phyloP scores from a whole-genome alignment of 1,284 basidiomycete species.

The Inonotus obliquus region DNA sequence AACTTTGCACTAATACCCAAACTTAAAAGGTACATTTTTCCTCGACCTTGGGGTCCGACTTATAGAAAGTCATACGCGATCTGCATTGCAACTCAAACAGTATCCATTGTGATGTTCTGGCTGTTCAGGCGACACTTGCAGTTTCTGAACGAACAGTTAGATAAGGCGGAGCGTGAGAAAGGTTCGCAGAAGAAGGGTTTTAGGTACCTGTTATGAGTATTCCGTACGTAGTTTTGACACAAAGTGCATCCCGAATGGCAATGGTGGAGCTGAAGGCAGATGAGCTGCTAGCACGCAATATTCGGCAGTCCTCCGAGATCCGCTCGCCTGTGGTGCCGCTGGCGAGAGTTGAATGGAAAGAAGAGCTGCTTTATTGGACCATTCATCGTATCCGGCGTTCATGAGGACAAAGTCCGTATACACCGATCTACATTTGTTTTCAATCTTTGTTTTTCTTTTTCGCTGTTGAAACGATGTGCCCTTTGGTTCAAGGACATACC shows the following conservation, averaged over 20 bases:
- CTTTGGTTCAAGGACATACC: too few species aligned
- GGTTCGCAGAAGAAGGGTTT: constrained; percentile 27
- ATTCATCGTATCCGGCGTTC: too few species aligned
- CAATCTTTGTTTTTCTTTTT: too few species aligned
- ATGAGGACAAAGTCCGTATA: too few species aligned
- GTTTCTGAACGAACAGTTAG: constrained; percentile 31
- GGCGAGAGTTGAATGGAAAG: too few species aligned
- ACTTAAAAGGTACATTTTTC: constrained; percentile 34
- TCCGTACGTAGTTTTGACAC: neutral
- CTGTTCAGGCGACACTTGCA: constrained; percentile 40
- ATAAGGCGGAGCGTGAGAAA: constrained; percentile 28
- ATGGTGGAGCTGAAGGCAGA: neutral
- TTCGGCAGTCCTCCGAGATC: neutral
- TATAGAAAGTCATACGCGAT: constrained; percentile 36
- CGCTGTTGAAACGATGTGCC: too few species aligned
- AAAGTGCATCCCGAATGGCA: neutral
- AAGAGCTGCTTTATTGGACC: too few species aligned
- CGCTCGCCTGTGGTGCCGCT: too few species aligned
- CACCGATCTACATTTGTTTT: too few species aligned
- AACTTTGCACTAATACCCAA: neutral
- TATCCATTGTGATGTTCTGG: constrained; percentile 45
- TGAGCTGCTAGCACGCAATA: neutral
- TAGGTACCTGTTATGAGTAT: constrained; percentile 23
- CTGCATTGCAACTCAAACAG: constrained; percentile 34
- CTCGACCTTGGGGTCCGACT: constrained; percentile 36